Conservation (phyloP, 2,329 filamentous ascomycete species). For the Ceratocystis destructans region DNA sequence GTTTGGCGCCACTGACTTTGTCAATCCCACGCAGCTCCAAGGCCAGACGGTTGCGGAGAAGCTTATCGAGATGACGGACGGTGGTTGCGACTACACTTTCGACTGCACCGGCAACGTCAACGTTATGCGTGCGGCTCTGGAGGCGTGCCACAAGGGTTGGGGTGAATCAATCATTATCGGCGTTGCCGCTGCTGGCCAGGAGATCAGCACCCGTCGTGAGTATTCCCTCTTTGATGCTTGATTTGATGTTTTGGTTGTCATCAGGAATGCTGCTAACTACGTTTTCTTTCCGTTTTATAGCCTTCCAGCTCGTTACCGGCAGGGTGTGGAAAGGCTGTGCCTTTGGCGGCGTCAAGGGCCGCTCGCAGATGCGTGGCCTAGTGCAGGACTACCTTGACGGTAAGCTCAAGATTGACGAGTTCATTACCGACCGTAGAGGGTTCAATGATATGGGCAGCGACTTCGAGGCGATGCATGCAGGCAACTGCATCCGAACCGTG, state of each 20-base stretch:
- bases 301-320: conserved; percentile 96
- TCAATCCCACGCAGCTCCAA: conserved; percentile 69
- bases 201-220: conserved; percentile 86
- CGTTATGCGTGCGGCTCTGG: conserved; percentile 89
- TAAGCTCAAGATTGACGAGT: conserved; percentile 94
- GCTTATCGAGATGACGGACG: conserved; percentile 94
- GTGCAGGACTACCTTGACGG: conserved; percentile 82
- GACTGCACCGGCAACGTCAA: conserved; percentile 96
- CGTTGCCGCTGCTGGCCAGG: conserved; percentile 88
- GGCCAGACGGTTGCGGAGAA: conserved; percentile 78
- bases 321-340: conserved; percentile 97
- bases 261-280: conserved; percentile 19
- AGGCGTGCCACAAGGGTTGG: conserved; percentile 99
- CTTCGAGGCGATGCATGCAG: conserved; percentile 87
- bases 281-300: conserved; percentile 31
- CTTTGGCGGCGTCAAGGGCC: conserved; percentile 96
- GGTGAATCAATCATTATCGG: conserved; percentile 96
- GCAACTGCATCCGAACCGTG: conserved; percentile 93
- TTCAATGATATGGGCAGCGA: conserved; percentile 75
- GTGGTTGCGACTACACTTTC: conserved; percentile 97
- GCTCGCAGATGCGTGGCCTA: conserved; percentile 74
- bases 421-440: conserved; percentile 89
- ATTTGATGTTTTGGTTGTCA: not conserved
- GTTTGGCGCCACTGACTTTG: conserved; percentile 93
- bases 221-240: conserved; percentile 23